Conservation (phyloP, 495 filamentous ascomycete genomes). For the Achaetomiella virescens region DNA sequence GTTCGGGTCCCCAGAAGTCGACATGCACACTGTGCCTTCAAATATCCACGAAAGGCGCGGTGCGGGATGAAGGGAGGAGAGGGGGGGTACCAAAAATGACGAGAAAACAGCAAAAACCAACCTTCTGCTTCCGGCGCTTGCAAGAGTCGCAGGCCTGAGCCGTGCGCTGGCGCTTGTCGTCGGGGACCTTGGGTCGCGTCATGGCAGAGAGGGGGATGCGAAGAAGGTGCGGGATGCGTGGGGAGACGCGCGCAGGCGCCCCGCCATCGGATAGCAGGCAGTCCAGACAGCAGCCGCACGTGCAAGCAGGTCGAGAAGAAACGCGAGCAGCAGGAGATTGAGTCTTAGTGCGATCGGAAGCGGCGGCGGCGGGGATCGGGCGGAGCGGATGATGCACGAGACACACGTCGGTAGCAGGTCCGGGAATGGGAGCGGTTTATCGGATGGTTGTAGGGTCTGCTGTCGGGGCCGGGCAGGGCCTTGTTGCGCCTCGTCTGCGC, state of each 20-base stretch:
- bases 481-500: constrained; percentile 11
- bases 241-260: constrained; percentile 21
- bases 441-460: constrained; percentile 22
- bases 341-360: constrained; percentile 25
- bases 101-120: constrained; percentile 32
- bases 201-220: constrained; percentile 34
- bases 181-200: constrained; percentile 58
- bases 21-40: background rate
- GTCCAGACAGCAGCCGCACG: constrained; percentile 22
- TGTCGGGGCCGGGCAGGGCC: constrained; percentile 1
- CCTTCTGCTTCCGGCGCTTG: constrained; percentile 74
- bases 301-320: constrained; percentile 16
- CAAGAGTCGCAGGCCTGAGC: constrained; percentile 70
- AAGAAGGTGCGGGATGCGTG: constrained; percentile 8
- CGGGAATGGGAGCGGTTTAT: constrained; percentile 22
- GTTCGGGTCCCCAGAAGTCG: background rate
- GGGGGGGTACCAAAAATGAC: constrained; percentile 11
- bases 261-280: constrained; percentile 29
- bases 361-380: constrained; percentile 20
- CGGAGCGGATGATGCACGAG: constrained; percentile 34
- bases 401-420: constrained; percentile 28
- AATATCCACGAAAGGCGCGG: constrained; percentile 1
- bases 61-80: constrained; percentile 1
- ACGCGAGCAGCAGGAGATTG: constrained; percentile 1
- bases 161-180: constrained; percentile 58